Base-by-base conservation (phyloP, 805 yeast species). In the Cyberlindnera maritima region DNA sequence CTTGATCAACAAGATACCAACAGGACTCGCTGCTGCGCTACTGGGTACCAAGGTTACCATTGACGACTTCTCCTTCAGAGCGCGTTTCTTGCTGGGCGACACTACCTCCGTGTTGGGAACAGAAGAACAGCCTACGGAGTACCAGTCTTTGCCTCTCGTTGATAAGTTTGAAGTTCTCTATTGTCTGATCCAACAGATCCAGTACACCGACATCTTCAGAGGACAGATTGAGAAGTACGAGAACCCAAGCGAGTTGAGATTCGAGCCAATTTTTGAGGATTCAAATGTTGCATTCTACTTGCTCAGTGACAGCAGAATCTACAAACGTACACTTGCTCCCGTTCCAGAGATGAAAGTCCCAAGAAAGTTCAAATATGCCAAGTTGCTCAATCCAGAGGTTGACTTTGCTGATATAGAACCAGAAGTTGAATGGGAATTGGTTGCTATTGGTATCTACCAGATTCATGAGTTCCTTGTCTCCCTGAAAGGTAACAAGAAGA, bases 231-330 rank as follows among this genome's bases (percentile, higher is more conserved):
- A 80, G 41, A 64, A 63, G 46, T 63, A 62, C 43, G 68, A 63
- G 31, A 52, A 39, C 14, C 63, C 60, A 38, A 53, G 43, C 25
- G 65, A 62, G 18, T 47, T 64, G 25, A 60, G 68, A 55, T 55
- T 64, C 25, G 67, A 63, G 12, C 65, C 69, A n/a, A 54, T 64
- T 29, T 63, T 48, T 49, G 58, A 55, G n/a, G 47, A 52, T 37
- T 50, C 39, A 8, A 46, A 41, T 4, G 59, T 54, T 26, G 39
- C 60, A 26, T 71, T 66, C 49, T 54, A 67, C 20, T 60, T 80
- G 10, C 68, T 79, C 49, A 80, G 80, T 49, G 78, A 76, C 52
- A 71, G 75, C 29, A 70, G 85, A 49, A 62, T 82, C 43, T 81
- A 81, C 60, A 69, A 66, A 44, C 57, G 69, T 42, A 63, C 56